Conservation (phyloP, 192 early-diverging fungal genomes). For the Obelidium mucronatum region DNA sequence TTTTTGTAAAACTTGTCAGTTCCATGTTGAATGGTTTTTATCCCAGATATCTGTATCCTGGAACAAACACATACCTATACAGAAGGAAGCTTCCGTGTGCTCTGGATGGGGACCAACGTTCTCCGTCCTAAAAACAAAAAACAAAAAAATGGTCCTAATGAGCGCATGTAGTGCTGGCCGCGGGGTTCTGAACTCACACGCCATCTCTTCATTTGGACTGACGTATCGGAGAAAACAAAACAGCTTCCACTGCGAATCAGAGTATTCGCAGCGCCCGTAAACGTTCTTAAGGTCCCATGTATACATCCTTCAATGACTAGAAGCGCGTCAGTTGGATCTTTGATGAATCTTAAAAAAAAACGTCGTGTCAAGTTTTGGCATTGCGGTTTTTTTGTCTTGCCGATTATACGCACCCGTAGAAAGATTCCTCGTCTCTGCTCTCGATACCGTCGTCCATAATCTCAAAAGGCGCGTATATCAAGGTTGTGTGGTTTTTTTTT, state of each 20-base stretch:
- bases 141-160: not conserved
- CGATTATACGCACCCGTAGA: no score
- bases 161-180: no score
- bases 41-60: not conserved
- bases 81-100: conserved; percentile 1
- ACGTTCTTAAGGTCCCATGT: conserved; percentile 2
- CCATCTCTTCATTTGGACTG: not conserved
- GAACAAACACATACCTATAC: not conserved
- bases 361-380: not conserved
- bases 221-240: not conserved
- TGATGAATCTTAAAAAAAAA: not conserved
- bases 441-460: no score
- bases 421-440: no score
- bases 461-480: no score
- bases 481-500: no score
- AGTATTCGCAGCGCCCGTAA: not conserved
- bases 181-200: not conserved
- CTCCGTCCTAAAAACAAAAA: conserved; percentile 1
- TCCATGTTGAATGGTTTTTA: no score
- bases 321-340: not conserved
- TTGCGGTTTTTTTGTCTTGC: not conserved
- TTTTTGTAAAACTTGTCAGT: not conserved
- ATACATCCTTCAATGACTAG: conserved; percentile 3
- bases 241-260: not conserved
- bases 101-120: conserved; percentile 5